Evolutionary conservation across 1,284 basidiomycete species (phyloP), one percentile per base, ranked within the genome.

Genomic region (Tylopilus sp.): DNA sequence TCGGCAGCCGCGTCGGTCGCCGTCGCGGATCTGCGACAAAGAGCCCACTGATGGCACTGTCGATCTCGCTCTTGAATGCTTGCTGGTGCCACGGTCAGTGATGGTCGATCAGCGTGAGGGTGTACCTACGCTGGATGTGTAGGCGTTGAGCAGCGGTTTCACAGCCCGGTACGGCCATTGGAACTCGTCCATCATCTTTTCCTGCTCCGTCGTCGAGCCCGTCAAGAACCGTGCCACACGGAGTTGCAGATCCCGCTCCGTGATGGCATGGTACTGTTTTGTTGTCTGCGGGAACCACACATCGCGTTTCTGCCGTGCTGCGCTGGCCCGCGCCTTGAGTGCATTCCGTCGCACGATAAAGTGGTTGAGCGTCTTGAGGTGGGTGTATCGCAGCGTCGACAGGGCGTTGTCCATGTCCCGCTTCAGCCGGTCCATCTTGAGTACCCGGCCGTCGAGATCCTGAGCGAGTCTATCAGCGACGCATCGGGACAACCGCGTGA

Each of bases 141-240:
- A 80, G 7, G 70, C 64, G 1, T 73, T 60, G 36, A 69, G 63
- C 52, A 84, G 68, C 9, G 76, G 72, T 20, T 69, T 60, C 24
- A 76, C 75, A 54, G 78, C 74, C 52, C 73, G 70, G 72, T 72
- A 82, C 0, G 73, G 72, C 85, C 85, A 88, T 1, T 68, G 68
- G 62, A 74, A 82, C 48, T 81, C 73, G 15, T 54, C 63, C 62
- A 79, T 61, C 74, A 81, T 79, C 57, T 63, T 74, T 46, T 84
- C 83, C 61, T 76, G 74, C 41, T 69, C 68, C 14, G 52, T 45
- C 10, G 53, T 53, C 39, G 79, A 70, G 2, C 71, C 61, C 11
- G 67, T 61, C 40, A 88, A 66, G 59, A 83, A 86, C 48, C 70
- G 71, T 10, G 82, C 83, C 8, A 80, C 71, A 3, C 80, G 77